Evolutionary conservation across 192 early-diverging fungal genomes (phyloP).

Genomic region (Cetraspora pellucida): DNA sequence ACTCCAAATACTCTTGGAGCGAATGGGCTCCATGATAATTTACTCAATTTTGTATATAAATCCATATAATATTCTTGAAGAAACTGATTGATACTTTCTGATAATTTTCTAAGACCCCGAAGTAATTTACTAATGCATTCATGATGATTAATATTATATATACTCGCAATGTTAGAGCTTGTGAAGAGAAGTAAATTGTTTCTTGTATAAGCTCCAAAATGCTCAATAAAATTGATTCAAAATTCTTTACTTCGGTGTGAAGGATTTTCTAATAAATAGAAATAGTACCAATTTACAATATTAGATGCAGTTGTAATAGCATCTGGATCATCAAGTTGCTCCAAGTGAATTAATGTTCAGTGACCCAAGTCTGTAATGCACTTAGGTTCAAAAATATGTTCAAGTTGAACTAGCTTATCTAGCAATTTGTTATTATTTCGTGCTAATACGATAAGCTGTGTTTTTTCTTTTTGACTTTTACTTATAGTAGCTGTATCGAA

Average conservation of each 20-base stretch:
- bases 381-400: too few relatives aligned
- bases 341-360: neutral
- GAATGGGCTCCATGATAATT: neutral
- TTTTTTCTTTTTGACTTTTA: neutral
- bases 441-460: neutral
- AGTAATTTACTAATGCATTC: constrained; percentile 10
- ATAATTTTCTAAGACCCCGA: neutral
- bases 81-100: constrained; percentile 3
- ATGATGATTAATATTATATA: constrained; percentile 6
- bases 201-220: neutral
- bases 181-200: too few relatives aligned
- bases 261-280: neutral
- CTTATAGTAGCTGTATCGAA: neutral
- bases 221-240: neutral
- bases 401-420: too few relatives aligned
- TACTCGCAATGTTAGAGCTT: constrained; percentile 1
- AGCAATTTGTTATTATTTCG: neutral
- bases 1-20: neutral
- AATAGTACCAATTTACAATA: constrained; percentile 4
- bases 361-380: neutral
- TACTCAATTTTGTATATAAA: neutral
- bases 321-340: neutral
- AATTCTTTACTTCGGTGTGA: constrained; percentile 13
- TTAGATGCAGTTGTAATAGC: neutral
- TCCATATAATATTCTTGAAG: neutral